These are phyloP conservation scores for Pseudozyma sp. DNA, from an alignment of 1,284 basidiomycete species.

Conservation along the genomic window DNA sequence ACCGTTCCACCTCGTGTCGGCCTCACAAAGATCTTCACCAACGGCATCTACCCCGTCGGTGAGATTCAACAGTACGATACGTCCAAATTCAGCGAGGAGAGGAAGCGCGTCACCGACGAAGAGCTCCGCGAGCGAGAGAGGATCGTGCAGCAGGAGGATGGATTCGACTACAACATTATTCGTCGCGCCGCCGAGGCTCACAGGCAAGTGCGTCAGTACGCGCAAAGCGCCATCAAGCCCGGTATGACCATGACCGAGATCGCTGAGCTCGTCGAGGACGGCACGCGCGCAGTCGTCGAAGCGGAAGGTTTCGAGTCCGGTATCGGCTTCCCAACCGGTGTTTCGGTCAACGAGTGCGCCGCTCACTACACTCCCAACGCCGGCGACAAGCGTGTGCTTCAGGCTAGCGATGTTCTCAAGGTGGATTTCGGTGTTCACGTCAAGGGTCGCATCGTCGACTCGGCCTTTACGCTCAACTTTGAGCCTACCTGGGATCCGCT, in stretches of 20 bases:
- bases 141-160: conserved; percentile 68
- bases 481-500: conserved; percentile 91
- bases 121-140: conserved; percentile 88
- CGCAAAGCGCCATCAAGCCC: conserved; percentile 84
- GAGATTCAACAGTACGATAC: conserved; percentile 86
- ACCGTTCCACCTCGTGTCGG: conserved; percentile 93
- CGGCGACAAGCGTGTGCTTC: conserved; percentile 89
- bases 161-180: conserved; percentile 81
- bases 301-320: conserved; percentile 82
- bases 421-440: conserved; percentile 98
- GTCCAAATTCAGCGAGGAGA: conserved; percentile 71
- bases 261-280: conserved; percentile 89
- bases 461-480: conserved; percentile 91
- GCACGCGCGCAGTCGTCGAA: conserved; percentile 82
- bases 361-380: conserved; percentile 98
- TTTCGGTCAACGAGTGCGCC: conserved; percentile 92
- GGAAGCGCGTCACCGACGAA: conserved; percentile 87
- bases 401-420: conserved; percentile 89
- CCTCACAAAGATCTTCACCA: conserved; percentile 87
- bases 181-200: conserved; percentile 95
- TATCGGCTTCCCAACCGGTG: conserved; percentile 95
- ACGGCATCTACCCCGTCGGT: conserved; percentile 87
- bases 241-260: conserved; percentile 97
- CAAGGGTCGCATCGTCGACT: conserved; percentile 91
- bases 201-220: conserved; percentile 82